Percentiles rank a stretch among this genome's conserved stretches.
phyloP scores from a whole-genome alignment of 2,329 filamentous ascomycete species.

The Fusarium continuum region DNA sequence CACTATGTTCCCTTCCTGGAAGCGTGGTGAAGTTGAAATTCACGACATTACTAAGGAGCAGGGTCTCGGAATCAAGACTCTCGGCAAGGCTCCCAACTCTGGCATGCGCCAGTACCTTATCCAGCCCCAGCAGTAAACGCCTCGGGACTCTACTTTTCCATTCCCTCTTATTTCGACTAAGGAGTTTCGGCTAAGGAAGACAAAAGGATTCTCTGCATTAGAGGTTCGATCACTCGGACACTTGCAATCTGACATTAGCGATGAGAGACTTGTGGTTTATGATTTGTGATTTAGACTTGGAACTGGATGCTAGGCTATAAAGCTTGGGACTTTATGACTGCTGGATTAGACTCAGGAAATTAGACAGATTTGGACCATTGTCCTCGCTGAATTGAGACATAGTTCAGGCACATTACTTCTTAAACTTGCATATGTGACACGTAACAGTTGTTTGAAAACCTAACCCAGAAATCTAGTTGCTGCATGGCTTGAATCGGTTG shows the following conservation, averaged over 20 bases:
- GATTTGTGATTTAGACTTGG: not conserved
- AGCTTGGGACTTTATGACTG: not conserved
- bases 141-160: too few species aligned
- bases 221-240: too few species aligned
- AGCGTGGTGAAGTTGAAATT: slow-evolving; percentile 26
- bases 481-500: too few species aligned
- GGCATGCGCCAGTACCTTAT: slow-evolving; percentile 36
- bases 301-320: not conserved
- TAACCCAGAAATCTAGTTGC: too few species aligned
- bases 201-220: not conserved
- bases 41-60: slow-evolving; percentile 13
- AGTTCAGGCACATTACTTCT: not conserved
- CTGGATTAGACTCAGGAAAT: not conserved
- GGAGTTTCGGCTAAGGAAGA: not conserved
- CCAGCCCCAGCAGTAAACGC: not conserved
- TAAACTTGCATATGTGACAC: not conserved
- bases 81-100: slow-evolving; percentile 30
- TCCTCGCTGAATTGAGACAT: not conserved
- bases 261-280: not conserved
- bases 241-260: too few species aligned
- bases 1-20: slow-evolving; percentile 40
- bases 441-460: too few species aligned
- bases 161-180: not conserved
- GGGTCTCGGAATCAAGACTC: slow-evolving; percentile 20
- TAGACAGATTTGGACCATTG: not conserved